Percentiles rank a stretch among this genome's conserved stretches.
These are phyloP conservation scores for Bryoerythrophyllum caledonicum DNA, from an alignment of 225 moss, liverwort and hornwort genomes.

Conservation along the genomic window DNA sequence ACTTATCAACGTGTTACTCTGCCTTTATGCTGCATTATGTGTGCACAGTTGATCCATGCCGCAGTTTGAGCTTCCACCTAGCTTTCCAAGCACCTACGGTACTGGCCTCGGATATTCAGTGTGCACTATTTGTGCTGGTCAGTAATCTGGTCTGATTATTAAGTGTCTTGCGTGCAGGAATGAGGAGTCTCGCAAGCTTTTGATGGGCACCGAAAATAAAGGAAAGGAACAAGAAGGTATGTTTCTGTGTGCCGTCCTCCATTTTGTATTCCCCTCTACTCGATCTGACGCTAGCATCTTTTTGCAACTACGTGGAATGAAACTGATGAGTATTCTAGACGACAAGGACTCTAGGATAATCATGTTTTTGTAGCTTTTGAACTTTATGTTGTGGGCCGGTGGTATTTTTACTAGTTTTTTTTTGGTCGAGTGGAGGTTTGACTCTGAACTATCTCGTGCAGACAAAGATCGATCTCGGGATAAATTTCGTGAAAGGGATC, in stretches of 20 bases:
- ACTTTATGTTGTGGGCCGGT: not conserved
- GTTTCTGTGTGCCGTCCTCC: conserved; percentile 12
- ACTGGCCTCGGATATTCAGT: not conserved
- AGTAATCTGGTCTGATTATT: conserved; percentile 18
- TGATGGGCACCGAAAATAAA: conserved; percentile 56
- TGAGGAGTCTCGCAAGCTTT: conserved; percentile 86
- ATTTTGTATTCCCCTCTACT: not conserved
- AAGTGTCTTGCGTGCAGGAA: conserved; percentile 44
- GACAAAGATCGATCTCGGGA: conserved; percentile 65
- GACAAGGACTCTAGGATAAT: conserved; percentile 18
- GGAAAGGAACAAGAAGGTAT: conserved; percentile 79
- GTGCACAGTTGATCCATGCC: conserved; percentile 9
- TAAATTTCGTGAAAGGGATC: conserved; percentile 78
- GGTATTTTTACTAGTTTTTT: not conserved
- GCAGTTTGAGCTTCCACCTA: conserved; percentile 8
- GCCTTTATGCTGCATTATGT: conserved; percentile 1
- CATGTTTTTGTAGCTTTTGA: conserved; percentile 3
- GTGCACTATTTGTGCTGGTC: not conserved
- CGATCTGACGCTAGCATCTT: conserved; percentile 3
- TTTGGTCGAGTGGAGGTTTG: conserved; percentile 6
- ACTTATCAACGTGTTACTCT: not conserved
- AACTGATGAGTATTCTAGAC: not conserved
- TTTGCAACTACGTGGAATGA: not conserved
- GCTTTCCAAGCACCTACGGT: not conserved
- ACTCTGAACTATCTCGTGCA: conserved; percentile 27